These are phyloP conservation scores for Cryptosporidium parvum DNA, from an alignment of 169 alveolate genomes.

Conservation along the genomic window DNA sequence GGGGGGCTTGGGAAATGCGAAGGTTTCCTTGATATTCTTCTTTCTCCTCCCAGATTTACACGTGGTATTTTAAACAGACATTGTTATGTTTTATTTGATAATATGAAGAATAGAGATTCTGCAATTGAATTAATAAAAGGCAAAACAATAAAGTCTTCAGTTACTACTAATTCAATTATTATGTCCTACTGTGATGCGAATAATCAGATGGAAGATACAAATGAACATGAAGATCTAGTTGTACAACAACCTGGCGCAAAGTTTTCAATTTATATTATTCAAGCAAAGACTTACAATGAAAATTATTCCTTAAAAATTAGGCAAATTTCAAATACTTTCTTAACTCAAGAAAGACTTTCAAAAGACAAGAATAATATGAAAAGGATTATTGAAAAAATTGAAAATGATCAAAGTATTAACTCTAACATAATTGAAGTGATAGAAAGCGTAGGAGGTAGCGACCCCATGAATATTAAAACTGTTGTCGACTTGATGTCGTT, in stretches of 20 bases:
- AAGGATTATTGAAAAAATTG: constrained; percentile 57
- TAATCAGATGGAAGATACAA: constrained; percentile 5
- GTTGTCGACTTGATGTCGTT: constrained; percentile 15
- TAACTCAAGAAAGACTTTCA: constrained; percentile 28
- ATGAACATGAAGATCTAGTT: not conserved
- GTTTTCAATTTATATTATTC: constrained; percentile 47
- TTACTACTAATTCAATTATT: constrained; percentile 20
- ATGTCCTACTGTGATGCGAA: not conserved
- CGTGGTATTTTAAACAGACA: constrained; percentile 72
- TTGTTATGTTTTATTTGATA: constrained; percentile 58
- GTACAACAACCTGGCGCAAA: constrained; percentile 5
- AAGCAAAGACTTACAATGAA: constrained; percentile 18
- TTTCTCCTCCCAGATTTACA: constrained; percentile 50
- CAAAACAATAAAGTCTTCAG: constrained; percentile 41
- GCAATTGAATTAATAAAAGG: constrained; percentile 61
- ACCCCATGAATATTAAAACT: not conserved
- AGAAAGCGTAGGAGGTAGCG: not conserved
- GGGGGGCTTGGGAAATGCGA: constrained; percentile 41
- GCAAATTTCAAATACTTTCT: constrained; percentile 19
- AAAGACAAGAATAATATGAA: constrained; percentile 19
- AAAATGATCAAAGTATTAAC: constrained; percentile 21
- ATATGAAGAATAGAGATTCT: constrained; percentile 24
- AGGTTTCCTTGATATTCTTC: constrained; percentile 47
- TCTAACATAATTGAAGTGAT: not conserved
- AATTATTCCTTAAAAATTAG: constrained; percentile 15